These are phyloP conservation scores for Naumovozyma baii DNA, from an alignment of 805 yeast species.

Conservation along the genomic window DNA sequence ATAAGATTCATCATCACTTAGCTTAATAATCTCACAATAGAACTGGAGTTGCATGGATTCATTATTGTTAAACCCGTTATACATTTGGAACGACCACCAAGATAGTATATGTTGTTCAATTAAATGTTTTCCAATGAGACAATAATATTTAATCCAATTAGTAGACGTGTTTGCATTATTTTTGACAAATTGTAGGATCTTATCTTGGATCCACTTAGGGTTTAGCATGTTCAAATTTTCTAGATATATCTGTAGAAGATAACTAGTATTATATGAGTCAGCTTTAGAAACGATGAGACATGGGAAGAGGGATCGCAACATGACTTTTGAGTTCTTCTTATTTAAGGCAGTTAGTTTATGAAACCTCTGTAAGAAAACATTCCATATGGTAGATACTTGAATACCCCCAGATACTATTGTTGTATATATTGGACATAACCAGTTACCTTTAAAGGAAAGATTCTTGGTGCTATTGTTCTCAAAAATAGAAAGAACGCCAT, in stretches of 20 bases:
- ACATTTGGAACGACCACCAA: constrained; percentile 28
- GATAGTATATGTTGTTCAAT: constrained; percentile 13
- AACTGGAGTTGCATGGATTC: constrained; percentile 10
- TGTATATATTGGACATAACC: not conserved
- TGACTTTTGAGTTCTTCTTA: constrained; percentile 1
- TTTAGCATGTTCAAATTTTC: constrained; percentile 7
- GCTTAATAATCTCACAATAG: constrained; percentile 10
- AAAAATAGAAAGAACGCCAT: constrained; percentile 7
- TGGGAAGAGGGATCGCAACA: not conserved
- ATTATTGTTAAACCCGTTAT: constrained; percentile 14
- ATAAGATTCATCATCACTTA: constrained; percentile 20
- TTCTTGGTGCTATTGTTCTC: constrained; percentile 7
- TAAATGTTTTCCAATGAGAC: constrained; percentile 17
- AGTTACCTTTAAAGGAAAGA: not conserved
- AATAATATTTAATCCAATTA: constrained; percentile 19
- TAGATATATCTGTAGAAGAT: constrained; percentile 7
- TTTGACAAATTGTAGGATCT: constrained; percentile 17
- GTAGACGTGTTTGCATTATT: constrained; percentile 8
- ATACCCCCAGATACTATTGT: constrained; percentile 4
- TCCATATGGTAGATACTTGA: not conserved
- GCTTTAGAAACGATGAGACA: not conserved
- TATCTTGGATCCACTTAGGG: constrained; percentile 17
- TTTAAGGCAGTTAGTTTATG: not conserved
- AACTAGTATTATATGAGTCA: not conserved
- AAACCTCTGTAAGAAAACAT: not conserved